These are phyloP conservation scores for Withania somnifera DNA, from an alignment of 305 asterid species.

Conservation along the genomic window DNA sequence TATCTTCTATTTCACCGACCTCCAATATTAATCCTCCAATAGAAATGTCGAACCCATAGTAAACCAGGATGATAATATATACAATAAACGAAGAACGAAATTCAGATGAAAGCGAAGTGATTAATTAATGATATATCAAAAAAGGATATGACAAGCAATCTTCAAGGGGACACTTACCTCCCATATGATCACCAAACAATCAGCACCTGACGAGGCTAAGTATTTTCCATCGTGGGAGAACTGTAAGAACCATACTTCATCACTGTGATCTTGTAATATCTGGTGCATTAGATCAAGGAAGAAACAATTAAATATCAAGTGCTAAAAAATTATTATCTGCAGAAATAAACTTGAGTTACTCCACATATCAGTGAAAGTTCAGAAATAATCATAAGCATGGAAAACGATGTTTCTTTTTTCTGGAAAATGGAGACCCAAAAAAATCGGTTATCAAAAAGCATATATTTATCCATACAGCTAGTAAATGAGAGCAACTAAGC, in stretches of 20 bases:
- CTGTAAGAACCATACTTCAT: conserved; percentile 23
- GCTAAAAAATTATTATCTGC: background rate
- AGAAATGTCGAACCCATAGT: background rate
- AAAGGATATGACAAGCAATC: background rate
- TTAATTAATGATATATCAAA: background rate
- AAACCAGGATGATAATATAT: background rate
- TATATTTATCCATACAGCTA: background rate
- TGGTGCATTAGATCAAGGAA: background rate
- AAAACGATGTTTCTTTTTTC: background rate
- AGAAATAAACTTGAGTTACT: background rate
- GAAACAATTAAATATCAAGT: background rate
- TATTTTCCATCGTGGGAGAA: conserved; percentile 24
- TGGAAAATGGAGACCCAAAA: background rate
- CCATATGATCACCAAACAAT: conserved; percentile 25
- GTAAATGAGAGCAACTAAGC: background rate
- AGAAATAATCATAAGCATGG: background rate
- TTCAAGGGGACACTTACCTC: conserved; percentile 16
- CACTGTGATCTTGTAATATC: conserved; percentile 15
- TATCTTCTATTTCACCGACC: background rate
- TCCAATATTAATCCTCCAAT: background rate
- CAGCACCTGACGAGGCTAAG: conserved; percentile 25
- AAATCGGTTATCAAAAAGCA: background rate
- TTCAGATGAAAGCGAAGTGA: background rate
- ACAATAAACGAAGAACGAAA: background rate
- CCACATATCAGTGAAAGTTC: background rate